Evolutionary conservation across 805 yeast species (phyloP).

Genomic region (Candida glaebosa): DNA sequence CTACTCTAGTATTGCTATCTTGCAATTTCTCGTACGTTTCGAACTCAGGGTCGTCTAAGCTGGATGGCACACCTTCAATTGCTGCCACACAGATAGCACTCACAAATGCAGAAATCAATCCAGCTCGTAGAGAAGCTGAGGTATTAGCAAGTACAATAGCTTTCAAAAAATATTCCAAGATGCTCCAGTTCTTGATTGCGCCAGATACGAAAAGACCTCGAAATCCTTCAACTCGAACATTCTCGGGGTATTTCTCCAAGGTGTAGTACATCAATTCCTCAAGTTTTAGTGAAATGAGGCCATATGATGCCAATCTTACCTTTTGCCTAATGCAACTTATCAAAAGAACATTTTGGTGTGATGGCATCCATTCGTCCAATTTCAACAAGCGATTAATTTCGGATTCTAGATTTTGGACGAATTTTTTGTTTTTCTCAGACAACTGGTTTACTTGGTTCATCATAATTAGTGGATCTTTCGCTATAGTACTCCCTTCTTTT

Average conservation of each 20-base stretch:
- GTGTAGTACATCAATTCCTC: conserved; percentile 57
- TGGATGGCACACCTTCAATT: conserved; percentile 53
- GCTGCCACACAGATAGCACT: conserved; percentile 65
- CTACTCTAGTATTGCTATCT: conserved; percentile 17
- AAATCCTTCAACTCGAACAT: conserved; percentile 65
- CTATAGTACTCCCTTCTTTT: conserved; percentile 10
- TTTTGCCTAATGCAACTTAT: conserved; percentile 57
- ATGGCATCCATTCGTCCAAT: conserved; percentile 84
- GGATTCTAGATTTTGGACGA: conserved; percentile 34
- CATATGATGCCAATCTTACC: conserved; percentile 53
- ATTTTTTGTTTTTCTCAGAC: conserved; percentile 10
- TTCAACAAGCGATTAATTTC: conserved; percentile 75
- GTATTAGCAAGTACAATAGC: conserved; percentile 50
- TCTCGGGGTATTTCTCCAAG: conserved; percentile 40
- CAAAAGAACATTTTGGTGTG: conserved; percentile 57
- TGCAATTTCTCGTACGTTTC: conserved; percentile 28
- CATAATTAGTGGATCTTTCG: conserved; percentile 7
- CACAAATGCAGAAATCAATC: conserved; percentile 46
- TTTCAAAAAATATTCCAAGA: conserved; percentile 61
- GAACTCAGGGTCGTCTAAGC: conserved; percentile 65
- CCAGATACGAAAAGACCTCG: conserved; percentile 69
- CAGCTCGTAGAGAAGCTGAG: conserved; percentile 48
- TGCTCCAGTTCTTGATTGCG: conserved; percentile 62
- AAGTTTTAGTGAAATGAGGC: conserved; percentile 48
- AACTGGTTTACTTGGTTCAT: conserved; percentile 8